Evolutionary conservation across 306 rosid genomes (phyloP), one percentile per base, ranked within the genome.

Genomic region (Quercus alba): DNA sequence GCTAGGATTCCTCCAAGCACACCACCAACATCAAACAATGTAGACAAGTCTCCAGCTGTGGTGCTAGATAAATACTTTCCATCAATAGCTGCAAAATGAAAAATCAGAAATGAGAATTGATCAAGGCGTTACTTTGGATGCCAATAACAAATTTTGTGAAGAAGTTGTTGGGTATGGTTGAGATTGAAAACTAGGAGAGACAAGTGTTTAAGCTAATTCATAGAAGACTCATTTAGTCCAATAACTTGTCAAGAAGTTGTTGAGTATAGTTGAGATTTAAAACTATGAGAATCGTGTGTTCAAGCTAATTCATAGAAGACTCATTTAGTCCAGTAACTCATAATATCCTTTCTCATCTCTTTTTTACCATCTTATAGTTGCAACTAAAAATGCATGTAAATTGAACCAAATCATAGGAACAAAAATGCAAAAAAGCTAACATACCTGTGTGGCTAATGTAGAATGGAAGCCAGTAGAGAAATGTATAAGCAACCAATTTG

Each of bases 401-500:
- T 20, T 20, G 11, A 66, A 54, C 25, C 81, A n/a, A 58, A 41
- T 46, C n/a, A 18, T 30, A 72, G 56, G 41, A 26, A 73, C 5
- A 23, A 74, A 49, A 64, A 38, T 17, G 54, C 67, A 61, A 12
- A 61, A 18, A 76, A 73, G 66, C 80, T 46, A 5, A 76, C 19
- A 51, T 76, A 96, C 99, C 99, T 89, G 99, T 96, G 85, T 93
- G 88, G 74, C 83, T 88, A 85, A 96, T 80, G 88, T 96, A 96
- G 90, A 90, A 96, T 77, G 99, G 99, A 74, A 96, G 96, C 99
- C 99, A 96, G 79, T 96, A 96, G 75, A 96, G 98, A 78, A 96
- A 96, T 10, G 99, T 96, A 52, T 96, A 96, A n/a, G 99, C 99
- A 52, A 96, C 99, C 93, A 96, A 86, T 82, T 96, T 96, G 74